Evolutionary conservation across 345 rosid species (phyloP).

Genomic region (Eucalyptus curtisii): DNA sequence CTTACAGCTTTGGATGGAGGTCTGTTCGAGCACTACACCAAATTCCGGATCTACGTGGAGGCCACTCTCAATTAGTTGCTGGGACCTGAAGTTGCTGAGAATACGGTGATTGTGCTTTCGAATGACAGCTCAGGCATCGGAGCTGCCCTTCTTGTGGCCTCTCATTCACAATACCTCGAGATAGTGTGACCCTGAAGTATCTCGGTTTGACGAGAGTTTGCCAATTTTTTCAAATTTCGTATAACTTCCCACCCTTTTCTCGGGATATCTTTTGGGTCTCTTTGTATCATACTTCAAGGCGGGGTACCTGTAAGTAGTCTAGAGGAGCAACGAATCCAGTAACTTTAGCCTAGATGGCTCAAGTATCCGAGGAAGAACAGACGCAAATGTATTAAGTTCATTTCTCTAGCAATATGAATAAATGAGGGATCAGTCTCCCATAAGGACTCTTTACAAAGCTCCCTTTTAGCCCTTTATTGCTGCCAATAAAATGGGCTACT

Average conservation of each 20-base stretch:
- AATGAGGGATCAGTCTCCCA: background rate
- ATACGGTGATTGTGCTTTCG: conserved; percentile 19
- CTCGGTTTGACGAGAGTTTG: accelerated
- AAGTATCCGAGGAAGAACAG: background rate
- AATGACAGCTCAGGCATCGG: conserved; percentile 75
- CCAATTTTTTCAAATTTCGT: background rate
- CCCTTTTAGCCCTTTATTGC: too few species aligned
- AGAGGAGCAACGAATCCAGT: background rate
- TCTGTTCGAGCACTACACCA: conserved; percentile 13
- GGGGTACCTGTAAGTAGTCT: background rate
- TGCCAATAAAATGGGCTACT: too few species aligned
- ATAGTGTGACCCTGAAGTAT: background rate
- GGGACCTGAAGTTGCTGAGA: conserved; percentile 37
- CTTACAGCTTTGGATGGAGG: conserved; percentile 64
- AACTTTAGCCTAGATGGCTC: background rate
- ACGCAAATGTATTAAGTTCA: background rate
- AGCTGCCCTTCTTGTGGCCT: conserved; percentile 64
- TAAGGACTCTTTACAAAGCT: background rate
- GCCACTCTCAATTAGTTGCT: conserved; percentile 38
- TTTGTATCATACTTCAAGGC: too few species aligned
- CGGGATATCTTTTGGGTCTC: background rate
- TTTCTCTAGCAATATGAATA: background rate
- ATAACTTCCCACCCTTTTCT: background rate
- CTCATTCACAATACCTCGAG: conserved; percentile 46
- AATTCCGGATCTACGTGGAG: background rate